Evolutionary conservation across 2,329 filamentous ascomycete genomes (phyloP).

Genomic region (Tolypocladium inflatum): DNA sequence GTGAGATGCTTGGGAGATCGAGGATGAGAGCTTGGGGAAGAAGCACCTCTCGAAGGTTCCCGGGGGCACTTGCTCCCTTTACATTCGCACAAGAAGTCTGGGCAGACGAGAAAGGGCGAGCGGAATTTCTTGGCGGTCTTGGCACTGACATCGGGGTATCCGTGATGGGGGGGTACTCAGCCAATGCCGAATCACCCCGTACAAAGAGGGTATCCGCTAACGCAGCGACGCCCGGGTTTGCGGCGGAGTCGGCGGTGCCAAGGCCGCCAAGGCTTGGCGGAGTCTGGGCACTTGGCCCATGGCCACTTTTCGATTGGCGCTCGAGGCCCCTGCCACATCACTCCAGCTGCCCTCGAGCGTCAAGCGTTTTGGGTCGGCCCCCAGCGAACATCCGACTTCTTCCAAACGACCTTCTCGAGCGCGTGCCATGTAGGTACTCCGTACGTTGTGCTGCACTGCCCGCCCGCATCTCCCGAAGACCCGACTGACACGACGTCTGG

Average conservation of each 20-base stretch:
- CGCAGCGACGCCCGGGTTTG: slow-evolving; percentile 7
- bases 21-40: neutral
- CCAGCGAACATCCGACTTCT: neutral
- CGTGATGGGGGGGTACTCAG: slow-evolving; percentile 1
- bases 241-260: slow-evolving; percentile 22
- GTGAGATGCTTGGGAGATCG: neutral
- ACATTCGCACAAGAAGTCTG: slow-evolving; percentile 23
- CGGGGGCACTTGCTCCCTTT: slow-evolving; percentile 25
- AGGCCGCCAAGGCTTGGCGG: slow-evolving; percentile 28
- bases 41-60: slow-evolving; percentile 2
- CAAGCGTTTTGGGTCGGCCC: neutral
- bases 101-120: slow-evolving; percentile 25
- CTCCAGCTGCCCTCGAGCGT: neutral
- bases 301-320: slow-evolving; percentile 18
- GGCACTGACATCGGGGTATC: slow-evolving; percentile 13
- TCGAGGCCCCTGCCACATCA: neutral
- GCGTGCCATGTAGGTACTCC: neutral
- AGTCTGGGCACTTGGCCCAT: slow-evolving; percentile 25
- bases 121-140: slow-evolving; percentile 28
- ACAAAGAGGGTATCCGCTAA: slow-evolving; percentile 5
- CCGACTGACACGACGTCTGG: neutral
- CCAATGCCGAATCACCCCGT: accelerated
- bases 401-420: neutral
- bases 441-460: neutral
- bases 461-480: neutral